Evolutionary conservation across 2,329 filamentous ascomycete species (phyloP).

Genomic region (Furcasterigmium furcatum): DNA sequence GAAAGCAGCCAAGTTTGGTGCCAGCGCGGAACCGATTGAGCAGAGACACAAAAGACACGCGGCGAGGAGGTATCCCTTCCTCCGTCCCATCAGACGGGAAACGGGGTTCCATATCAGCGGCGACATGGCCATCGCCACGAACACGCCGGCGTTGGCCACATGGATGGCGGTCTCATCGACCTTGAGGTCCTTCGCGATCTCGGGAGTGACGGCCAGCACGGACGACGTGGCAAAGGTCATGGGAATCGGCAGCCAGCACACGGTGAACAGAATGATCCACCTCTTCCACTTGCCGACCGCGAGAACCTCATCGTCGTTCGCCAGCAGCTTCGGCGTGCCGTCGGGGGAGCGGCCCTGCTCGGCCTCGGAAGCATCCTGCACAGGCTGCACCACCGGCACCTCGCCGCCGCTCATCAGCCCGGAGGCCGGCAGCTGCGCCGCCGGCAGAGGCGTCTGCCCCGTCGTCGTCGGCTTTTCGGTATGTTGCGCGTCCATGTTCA

Average conservation of each 20-base stretch:
- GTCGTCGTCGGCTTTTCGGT: too few relatives aligned
- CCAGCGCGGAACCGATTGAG: constrained; percentile 68
- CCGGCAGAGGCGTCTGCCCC: too few relatives aligned
- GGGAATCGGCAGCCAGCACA: constrained; percentile 32
- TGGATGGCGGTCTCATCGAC: constrained; percentile 70
- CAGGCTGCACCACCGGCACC: not conserved
- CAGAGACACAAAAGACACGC: constrained; percentile 63
- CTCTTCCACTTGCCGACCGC: constrained; percentile 13
- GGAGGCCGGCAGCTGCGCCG: too few relatives aligned
- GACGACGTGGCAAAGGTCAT: constrained; percentile 77
- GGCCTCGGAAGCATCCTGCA: not conserved
- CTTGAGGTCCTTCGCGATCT: constrained; percentile 63
- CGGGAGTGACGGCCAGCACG: constrained; percentile 69
- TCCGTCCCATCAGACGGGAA: constrained; percentile 34
- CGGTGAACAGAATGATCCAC: constrained; percentile 12
- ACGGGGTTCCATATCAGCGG: constrained; percentile 71
- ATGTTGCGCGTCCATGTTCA: too few relatives aligned
- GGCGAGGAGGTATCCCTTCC: constrained; percentile 39
- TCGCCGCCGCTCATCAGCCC: too few relatives aligned
- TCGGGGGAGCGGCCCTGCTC: constrained; percentile 5
- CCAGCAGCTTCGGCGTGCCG: constrained; percentile 11
- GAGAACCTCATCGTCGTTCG: constrained; percentile 14
- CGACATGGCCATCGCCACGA: constrained; percentile 69
- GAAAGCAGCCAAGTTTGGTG: constrained; percentile 68
- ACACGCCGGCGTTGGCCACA: constrained; percentile 71